phyloP scores from a whole-genome alignment of 352 stramenopile species.

The Globisporangium nunn region DNA sequence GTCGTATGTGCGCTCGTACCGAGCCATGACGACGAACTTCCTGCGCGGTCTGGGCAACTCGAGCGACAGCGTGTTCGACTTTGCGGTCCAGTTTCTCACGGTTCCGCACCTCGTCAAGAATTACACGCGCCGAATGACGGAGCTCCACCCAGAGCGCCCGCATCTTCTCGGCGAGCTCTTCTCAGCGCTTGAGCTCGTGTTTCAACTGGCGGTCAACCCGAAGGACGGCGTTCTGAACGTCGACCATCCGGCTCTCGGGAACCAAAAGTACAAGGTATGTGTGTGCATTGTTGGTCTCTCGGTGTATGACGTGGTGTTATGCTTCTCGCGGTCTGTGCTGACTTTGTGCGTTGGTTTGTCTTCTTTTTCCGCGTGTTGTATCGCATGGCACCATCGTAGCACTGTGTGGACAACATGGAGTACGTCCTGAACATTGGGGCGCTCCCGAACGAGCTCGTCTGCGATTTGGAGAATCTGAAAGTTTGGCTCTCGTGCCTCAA shows the following conservation, averaged over 20 bases:
- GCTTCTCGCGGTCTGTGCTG: not conserved
- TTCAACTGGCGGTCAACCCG: constrained; percentile 42
- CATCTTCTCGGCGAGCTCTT: constrained; percentile 67
- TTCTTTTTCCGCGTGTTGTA: constrained; percentile 6
- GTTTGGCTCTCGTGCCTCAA: constrained; percentile 68
- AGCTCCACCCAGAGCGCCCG: constrained; percentile 34
- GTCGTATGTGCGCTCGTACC: constrained; percentile 62
- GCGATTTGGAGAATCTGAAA: constrained; percentile 53
- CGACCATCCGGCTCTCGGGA: constrained; percentile 70
- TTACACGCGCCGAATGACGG: constrained; percentile 57
- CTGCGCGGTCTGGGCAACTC: constrained; percentile 74
- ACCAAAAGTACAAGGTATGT: constrained; percentile 84
- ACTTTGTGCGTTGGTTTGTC: constrained; percentile 1
- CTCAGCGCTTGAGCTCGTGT: constrained; percentile 48
- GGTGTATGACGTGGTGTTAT: not conserved
- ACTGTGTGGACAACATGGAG: constrained; percentile 83
- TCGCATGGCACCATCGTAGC: constrained; percentile 18
- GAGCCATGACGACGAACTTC: constrained; percentile 68
- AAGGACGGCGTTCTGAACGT: constrained; percentile 42
- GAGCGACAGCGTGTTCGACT: constrained; percentile 85
- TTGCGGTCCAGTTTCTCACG: constrained; percentile 82
- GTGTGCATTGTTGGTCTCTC: not conserved
- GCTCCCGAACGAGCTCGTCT: constrained; percentile 74
- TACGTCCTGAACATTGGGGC: constrained; percentile 79
- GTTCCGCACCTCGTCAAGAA: constrained; percentile 74